Base-by-base conservation (phyloP, 164 flowering plant species). In the Magnolia kwangsiensis region DNA sequence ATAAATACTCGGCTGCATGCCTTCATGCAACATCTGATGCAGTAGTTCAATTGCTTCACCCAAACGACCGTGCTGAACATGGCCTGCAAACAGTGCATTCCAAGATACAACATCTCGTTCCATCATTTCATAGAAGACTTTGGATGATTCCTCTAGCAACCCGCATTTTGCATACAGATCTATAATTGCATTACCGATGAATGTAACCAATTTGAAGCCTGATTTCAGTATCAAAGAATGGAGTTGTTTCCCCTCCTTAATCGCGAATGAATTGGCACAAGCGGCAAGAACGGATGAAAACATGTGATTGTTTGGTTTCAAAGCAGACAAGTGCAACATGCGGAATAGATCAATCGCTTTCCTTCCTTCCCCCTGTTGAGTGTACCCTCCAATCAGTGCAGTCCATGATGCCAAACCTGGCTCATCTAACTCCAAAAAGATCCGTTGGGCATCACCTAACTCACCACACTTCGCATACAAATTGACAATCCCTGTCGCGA, bases 211-310 rank as follows among this genome's bases (percentile, higher is more conserved):
- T 67, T 45, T 75, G 71, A 51, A 75, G 18, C 78, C 78, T 50
- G 70, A 67, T 78, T 83, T 86, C 37, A 82, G 51, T 37, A 83
- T 79, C 21, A 78, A 67, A 69, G 80, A 66, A 65, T 79, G 88
- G 61, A 86, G 66, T 80, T 87, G 90, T 68, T 76, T 79, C 66
- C 90, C 88, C 51, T 74, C 76, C 74, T 76, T 59, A 18, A 82
- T 61, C 16, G 71, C 77, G 37, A 29, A 51, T 18, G 74, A 73
- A 73, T 68, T 78, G 59, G 67, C 78, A 67, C 81, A 76, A n/a
- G 88, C 88, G 24, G 86, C 84, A 64, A 87, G 69, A 45, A 83
- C 79, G 63, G 84, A 80, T 51, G 86, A 75, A 51, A 85, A 80
- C 51, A 88, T 80, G 72, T 76, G 75, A 72, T 82, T 86, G 64